Conservation (phyloP, 2,329 filamentous ascomycete genomes). For the Colletotrichum sp. region DNA sequence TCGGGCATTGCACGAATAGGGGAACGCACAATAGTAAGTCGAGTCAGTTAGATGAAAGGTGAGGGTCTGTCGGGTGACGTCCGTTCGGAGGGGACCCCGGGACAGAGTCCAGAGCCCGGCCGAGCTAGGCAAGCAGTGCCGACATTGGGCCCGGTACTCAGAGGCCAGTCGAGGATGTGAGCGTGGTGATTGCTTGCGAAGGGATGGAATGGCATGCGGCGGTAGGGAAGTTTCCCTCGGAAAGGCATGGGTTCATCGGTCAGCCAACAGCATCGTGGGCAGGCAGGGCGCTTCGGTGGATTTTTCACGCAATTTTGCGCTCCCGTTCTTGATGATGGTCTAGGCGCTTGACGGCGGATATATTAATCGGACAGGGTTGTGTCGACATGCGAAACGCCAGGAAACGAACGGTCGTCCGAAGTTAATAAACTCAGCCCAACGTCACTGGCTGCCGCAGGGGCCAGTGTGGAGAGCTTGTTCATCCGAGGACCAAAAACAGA, state of each 20-base stretch:
- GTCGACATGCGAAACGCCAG: conserved; percentile 2
- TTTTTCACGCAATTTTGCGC: not conserved
- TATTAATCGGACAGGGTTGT: not conserved
- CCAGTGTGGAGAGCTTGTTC: not conserved
- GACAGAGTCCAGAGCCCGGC: not conserved
- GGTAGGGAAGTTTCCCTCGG: not conserved
- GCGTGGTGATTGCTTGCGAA: not conserved
- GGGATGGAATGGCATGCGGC: not conserved
- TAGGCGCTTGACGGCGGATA: not conserved
- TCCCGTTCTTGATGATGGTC: not conserved
- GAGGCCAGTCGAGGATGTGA: not conserved
- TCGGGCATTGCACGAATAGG: not conserved
- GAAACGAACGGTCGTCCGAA: conserved; percentile 18
- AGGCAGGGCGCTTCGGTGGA: not conserved
- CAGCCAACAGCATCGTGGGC: not conserved
- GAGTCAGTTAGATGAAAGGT: not conserved
- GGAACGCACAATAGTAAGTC: not conserved
- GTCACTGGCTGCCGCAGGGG: not conserved
- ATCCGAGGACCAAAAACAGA: not conserved
- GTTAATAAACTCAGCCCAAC: not conserved
- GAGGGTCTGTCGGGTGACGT: conserved; percentile 1
- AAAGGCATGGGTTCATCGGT: not conserved
- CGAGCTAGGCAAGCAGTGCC: not conserved
- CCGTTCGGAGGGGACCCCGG: not conserved
- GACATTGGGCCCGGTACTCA: not conserved